Evolutionary conservation across 306 rosid genomes (phyloP).

Genomic region (Clitoria ternatea): DNA sequence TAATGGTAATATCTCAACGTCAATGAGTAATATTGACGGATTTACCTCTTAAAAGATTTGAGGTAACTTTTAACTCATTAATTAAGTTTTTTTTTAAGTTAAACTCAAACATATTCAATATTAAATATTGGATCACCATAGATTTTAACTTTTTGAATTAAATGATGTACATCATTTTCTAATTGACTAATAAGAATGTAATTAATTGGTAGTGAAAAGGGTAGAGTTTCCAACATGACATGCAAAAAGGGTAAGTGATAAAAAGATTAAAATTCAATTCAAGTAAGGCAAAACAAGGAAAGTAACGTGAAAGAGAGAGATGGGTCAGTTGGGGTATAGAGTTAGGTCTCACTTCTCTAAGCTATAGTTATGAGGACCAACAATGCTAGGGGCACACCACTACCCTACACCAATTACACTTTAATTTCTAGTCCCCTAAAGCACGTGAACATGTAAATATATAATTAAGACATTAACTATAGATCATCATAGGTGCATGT

Average conservation of each 20-base stretch:
- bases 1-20: too few species aligned
- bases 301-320: slow-evolving; percentile 14
- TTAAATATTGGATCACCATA: too few species aligned
- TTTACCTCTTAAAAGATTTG: too few species aligned
- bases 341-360: slow-evolving; percentile 29
- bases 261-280: slow-evolving; percentile 4
- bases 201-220: slow-evolving; percentile 9
- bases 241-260: background rate
- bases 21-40: too few species aligned
- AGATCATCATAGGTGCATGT: slow-evolving; percentile 18
- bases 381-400: slow-evolving; percentile 4
- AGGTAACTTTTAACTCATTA: too few species aligned
- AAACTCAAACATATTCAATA: too few species aligned
- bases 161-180: too few species aligned
- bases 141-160: too few species aligned
- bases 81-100: too few species aligned
- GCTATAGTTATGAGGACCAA: slow-evolving; percentile 23
- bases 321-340: slow-evolving; percentile 24
- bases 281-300: slow-evolving; percentile 16
- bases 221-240: background rate
- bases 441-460: slow-evolving; percentile 16
- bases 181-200: too few species aligned
- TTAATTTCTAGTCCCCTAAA: slow-evolving; percentile 20
- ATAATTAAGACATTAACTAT: background rate
- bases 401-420: slow-evolving; percentile 27